Conservation (phyloP, 1,284 basidiomycete genomes). For the Irpex rosettiformis region DNA sequence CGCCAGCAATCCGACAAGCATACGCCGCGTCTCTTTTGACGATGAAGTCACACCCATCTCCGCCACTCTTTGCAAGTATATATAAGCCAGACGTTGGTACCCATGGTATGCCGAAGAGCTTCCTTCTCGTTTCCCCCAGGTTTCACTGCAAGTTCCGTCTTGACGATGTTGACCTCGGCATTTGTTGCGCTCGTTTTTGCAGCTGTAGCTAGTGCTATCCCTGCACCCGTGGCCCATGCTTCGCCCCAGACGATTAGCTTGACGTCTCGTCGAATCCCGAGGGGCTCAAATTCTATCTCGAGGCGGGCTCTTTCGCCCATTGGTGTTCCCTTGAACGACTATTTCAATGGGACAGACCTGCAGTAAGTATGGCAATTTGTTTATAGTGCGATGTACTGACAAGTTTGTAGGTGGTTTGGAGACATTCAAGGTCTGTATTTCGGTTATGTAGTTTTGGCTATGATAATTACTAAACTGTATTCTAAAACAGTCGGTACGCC, state of each 20-base stretch:
- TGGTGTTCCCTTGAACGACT: conserved; percentile 44
- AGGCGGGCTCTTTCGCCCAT: conserved; percentile 36
- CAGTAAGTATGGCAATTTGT: conserved; percentile 34
- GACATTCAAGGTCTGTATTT: conserved; percentile 31
- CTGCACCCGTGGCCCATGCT: conserved; percentile 4
- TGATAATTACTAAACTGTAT: neutral
- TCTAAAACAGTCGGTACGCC: conserved; percentile 40
- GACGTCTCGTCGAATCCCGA: conserved; percentile 33
- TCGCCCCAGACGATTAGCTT: conserved; percentile 30
- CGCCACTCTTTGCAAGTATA: neutral
- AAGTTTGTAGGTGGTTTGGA: conserved; percentile 43
- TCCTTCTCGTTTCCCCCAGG: neutral
- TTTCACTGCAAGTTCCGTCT: neutral
- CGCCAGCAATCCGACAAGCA: neutral
- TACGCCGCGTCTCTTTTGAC: neutral
- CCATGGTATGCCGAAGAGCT: neutral
- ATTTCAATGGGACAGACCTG: conserved; percentile 51
- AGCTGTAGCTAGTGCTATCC: neutral
- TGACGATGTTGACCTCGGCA: neutral
- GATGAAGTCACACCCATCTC: neutral
- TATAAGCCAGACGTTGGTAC: neutral
- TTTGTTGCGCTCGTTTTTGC: neutral
- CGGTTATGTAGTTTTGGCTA: neutral
- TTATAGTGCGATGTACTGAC: neutral
- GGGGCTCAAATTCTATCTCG: conserved; percentile 9